These are phyloP conservation scores for Teratosphaeria pseudoeucalypti DNA, from an alignment of 2,329 filamentous ascomycete species.

Conservation along the genomic window DNA sequence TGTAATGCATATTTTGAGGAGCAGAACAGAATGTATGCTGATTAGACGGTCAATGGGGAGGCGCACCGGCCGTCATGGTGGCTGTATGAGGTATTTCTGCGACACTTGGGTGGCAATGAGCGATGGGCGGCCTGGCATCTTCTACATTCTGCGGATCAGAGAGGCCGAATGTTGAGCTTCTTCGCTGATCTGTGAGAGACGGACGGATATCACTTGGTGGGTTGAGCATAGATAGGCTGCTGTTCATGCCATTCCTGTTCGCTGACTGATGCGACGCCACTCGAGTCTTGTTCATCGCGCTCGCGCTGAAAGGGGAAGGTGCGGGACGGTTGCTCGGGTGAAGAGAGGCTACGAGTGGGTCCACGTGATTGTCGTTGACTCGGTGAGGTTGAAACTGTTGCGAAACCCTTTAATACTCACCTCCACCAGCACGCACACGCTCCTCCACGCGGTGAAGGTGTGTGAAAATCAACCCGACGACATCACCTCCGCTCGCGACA, in stretches of 20 bases:
- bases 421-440: background rate
- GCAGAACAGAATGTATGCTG: background rate
- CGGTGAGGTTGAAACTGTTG: no score
- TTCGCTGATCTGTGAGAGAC: background rate
- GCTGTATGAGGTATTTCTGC: background rate
- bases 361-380: background rate
- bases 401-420: background rate
- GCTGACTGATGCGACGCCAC: background rate
- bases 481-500: background rate
- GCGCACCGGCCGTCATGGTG: background rate
- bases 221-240: background rate
- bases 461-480: background rate
- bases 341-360: background rate
- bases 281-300: background rate
- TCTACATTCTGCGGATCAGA: background rate
- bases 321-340: background rate
- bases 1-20: background rate
- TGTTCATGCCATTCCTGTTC: background rate
- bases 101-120: background rate
- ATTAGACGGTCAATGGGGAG: background rate
- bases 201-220: background rate
- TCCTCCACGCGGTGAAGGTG: background rate
- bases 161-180: background rate
- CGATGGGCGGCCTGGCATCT: background rate
- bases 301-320: background rate